Conservation (phyloP, 1,284 basidiomycete species). For the Puccinia novopanici region DNA sequence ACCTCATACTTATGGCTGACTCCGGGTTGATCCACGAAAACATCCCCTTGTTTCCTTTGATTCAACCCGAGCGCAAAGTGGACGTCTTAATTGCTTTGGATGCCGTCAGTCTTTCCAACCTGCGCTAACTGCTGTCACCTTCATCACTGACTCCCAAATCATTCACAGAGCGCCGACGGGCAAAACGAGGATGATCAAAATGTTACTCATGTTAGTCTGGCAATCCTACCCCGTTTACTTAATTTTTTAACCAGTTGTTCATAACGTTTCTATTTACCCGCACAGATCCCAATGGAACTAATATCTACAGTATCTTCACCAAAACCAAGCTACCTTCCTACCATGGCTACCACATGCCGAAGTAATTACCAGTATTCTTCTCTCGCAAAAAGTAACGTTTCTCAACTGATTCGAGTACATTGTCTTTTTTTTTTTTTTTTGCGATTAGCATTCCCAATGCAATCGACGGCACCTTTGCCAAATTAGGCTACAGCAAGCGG, state of each 20-base stretch:
- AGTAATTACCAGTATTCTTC: background rate
- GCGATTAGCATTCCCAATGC: slow-evolving; percentile 38
- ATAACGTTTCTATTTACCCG: background rate
- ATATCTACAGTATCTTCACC: slow-evolving; percentile 25
- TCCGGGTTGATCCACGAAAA: slow-evolving; percentile 39
- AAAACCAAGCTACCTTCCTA: slow-evolving; percentile 30
- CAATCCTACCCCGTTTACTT: background rate
- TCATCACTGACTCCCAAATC: background rate
- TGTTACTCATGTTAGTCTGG: slow-evolving; percentile 1
- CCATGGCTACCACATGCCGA: slow-evolving; percentile 40
- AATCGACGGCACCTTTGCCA: slow-evolving; percentile 30
- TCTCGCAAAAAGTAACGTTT: background rate
- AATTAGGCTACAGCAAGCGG: slow-evolving; percentile 31
- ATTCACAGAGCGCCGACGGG: slow-evolving; percentile 15
- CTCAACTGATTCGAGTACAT: background rate
- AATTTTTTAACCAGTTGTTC: background rate
- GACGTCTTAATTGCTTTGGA: slow-evolving; percentile 47
- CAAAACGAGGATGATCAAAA: background rate
- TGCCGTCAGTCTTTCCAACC: slow-evolving; percentile 26
- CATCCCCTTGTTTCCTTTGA: slow-evolving; percentile 46
- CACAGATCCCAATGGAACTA: slow-evolving; percentile 49
- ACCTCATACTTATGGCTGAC: slow-evolving; percentile 45
- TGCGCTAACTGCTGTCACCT: no score
- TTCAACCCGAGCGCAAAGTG: slow-evolving; percentile 42
- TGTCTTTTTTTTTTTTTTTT: no score